These are phyloP conservation scores for Exutisphaerella laricina DNA, from an alignment of 2,329 filamentous ascomycete genomes.

Conservation along the genomic window DNA sequence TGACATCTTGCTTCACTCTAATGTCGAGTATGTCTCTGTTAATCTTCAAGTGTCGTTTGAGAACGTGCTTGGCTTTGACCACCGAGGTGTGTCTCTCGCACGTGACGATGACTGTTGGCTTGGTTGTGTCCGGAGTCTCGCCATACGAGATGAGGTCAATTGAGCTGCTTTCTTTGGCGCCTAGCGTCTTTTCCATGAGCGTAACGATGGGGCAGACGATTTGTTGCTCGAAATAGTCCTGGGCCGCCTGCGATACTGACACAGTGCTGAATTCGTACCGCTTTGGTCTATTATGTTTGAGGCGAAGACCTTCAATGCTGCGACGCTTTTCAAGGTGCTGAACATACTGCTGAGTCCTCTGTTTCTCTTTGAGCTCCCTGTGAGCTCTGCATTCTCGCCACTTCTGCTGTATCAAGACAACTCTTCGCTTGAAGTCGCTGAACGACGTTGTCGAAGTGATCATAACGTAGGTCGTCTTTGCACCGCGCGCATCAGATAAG, in stretches of 20 bases:
- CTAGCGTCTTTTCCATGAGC: slow-evolving; percentile 64
- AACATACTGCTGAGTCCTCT: slow-evolving; percentile 10
- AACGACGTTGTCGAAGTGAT: slow-evolving; percentile 23
- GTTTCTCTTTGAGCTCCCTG: slow-evolving; percentile 14
- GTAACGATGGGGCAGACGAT: slow-evolving; percentile 69
- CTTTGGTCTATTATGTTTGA: slow-evolving; percentile 7
- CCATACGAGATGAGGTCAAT: slow-evolving; percentile 73
- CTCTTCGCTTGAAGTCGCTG: slow-evolving; percentile 33
- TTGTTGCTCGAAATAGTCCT: slow-evolving; percentile 66
- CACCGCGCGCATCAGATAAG: slow-evolving; percentile 4
- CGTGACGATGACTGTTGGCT: slow-evolving; percentile 69
- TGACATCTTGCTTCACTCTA: slow-evolving; percentile 59
- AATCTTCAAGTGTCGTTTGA: slow-evolving; percentile 66
- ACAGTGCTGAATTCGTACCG: slow-evolving; percentile 32
- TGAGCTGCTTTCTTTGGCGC: slow-evolving; percentile 69
- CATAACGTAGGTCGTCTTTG: slow-evolving; percentile 5
- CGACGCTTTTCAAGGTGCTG: slow-evolving; percentile 1
- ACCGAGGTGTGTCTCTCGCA: slow-evolving; percentile 58
- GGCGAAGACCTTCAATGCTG: slow-evolving; percentile 1
- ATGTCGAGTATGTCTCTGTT: slow-evolving; percentile 60
- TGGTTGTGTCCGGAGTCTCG: slow-evolving; percentile 58
- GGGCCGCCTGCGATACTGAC: slow-evolving; percentile 55
- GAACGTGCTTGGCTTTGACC: slow-evolving; percentile 62
- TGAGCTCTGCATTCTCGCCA: slow-evolving; percentile 28
- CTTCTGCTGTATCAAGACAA: slow-evolving; percentile 30